A percentile compares a stretch with the other conserved stretches of the same genome.
phyloP scores from a whole-genome alignment of 192 early-diverging fungal species.

The Linnemannia hyalina region DNA sequence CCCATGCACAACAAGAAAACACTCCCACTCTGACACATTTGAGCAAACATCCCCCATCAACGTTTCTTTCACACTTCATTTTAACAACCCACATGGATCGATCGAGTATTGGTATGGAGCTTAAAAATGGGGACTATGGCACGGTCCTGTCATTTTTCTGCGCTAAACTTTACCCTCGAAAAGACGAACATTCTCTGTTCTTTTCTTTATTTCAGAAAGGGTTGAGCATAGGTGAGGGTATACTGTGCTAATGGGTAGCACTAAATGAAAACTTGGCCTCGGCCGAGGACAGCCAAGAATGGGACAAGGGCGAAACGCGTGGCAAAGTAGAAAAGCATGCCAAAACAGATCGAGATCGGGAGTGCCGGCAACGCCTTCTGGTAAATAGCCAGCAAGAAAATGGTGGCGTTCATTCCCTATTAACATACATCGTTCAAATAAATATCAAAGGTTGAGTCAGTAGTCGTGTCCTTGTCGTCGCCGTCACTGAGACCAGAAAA shows the following conservation, averaged over 20 bases:
- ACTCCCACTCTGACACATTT: background rate
- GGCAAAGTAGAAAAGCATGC: conserved; percentile 85
- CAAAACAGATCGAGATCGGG: conserved; percentile 90
- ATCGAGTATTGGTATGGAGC: background rate
- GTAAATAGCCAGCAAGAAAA: conserved; percentile 86
- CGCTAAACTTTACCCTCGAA: background rate
- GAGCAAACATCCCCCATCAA: background rate
- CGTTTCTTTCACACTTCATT: background rate
- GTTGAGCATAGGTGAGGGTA: background rate
- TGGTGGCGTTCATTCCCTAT: conserved; percentile 85
- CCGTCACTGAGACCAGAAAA: background rate
- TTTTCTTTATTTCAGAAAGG: background rate
- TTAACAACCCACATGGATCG: background rate
- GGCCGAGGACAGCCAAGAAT: conserved; percentile 46
- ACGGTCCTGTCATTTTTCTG: background rate
- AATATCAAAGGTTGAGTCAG: background rate
- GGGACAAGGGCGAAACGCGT: conserved; percentile 65
- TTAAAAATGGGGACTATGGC: background rate
- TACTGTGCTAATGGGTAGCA: background rate
- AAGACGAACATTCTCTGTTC: background rate
- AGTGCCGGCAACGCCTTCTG: conserved; percentile 88
- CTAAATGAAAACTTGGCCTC: conserved; percentile 40
- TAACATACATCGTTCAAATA: background rate
- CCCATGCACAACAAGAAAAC: background rate
- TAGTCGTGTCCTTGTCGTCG: too few relatives aligned